Base-by-base conservation (phyloP, 345 rosid genomes). In the Eucalyptus melliodora region DNA sequence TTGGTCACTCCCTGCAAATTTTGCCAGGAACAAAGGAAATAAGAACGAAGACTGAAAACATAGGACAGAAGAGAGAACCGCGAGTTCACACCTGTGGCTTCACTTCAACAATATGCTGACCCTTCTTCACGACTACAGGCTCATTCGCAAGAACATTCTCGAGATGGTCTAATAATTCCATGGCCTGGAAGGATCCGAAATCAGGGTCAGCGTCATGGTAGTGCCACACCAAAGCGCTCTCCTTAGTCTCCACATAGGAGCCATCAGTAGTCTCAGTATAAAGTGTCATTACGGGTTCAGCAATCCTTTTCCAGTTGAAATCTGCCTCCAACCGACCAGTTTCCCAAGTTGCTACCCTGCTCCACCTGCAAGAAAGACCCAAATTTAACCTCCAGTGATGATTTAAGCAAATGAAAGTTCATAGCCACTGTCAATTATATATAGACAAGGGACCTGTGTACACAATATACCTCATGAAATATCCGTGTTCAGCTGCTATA, bases 1-100 rank as follows among this genome's bases (percentile, higher is more conserved):
- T 95, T 95, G 60, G 91, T 91, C 69, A 94, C 93, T 86, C 97
- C 96, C 97, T 95, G 92, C 86, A 90, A 17, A 86, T 86, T 86
- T 50, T 49, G 56, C 87, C 40, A 62, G 17, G 45, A 86, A n/a
- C 50, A 31, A 89, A 59, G 80, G 17, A 67, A 45, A 55, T 87
- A 40, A 87, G 80, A 34, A 86, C 27, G 3, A 50, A 44, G 40
- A 42, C 37, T 47, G 86, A 42, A 60, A 19, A 55, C 30, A 59
- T 60, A 86, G 15, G 10, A 23, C 27, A 69, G 12, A 6, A 49
- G 87, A 69, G 62, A 55, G 60, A 55, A 49, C 45, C 34, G 67
- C 8, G n/a, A 55, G 14, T 23, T 6, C 21, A 16, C 77, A 91
- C 92, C 90, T 91, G 92, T 51, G 90, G 89, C 89, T 91, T 91